phyloP scores from a whole-genome alignment of 805 yeast genomes.

The Pichia kluyveri region DNA sequence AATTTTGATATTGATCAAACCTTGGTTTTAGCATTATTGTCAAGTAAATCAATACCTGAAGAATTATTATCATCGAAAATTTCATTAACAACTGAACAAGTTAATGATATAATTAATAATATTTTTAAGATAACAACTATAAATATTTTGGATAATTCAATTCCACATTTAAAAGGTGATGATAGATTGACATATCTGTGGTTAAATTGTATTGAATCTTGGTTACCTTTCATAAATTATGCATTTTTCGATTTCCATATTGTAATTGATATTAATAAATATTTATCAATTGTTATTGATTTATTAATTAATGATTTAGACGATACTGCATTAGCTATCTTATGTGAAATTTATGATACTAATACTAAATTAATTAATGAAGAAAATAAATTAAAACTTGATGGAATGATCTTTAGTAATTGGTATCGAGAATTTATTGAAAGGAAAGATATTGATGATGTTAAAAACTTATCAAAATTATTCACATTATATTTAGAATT shows the following conservation, averaged over 20 bases:
- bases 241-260: constrained; percentile 27
- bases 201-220: constrained; percentile 26
- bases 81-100: constrained; percentile 27
- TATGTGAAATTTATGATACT: constrained; percentile 38
- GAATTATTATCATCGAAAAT: constrained; percentile 32
- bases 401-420: constrained; percentile 31
- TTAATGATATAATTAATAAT: constrained; percentile 28
- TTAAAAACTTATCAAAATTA: constrained; percentile 35
- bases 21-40: constrained; percentile 15
- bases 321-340: constrained; percentile 24
- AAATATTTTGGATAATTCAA: background rate
- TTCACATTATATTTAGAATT: constrained; percentile 37
- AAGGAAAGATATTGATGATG: constrained; percentile 22
- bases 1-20: background rate
- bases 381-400: constrained; percentile 23
- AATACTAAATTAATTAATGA: constrained; percentile 33
- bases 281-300: constrained; percentile 13
- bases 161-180: background rate
- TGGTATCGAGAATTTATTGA: constrained; percentile 38
- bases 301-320: constrained; percentile 12
- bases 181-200: constrained; percentile 10
- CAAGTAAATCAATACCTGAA: constrained; percentile 42
- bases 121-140: constrained; percentile 25
- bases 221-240: constrained; percentile 30
- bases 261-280: constrained; percentile 18